Evolutionary conservation across 495 filamentous ascomycete species (phyloP).

Genomic region (Durotheca rogersii): DNA sequence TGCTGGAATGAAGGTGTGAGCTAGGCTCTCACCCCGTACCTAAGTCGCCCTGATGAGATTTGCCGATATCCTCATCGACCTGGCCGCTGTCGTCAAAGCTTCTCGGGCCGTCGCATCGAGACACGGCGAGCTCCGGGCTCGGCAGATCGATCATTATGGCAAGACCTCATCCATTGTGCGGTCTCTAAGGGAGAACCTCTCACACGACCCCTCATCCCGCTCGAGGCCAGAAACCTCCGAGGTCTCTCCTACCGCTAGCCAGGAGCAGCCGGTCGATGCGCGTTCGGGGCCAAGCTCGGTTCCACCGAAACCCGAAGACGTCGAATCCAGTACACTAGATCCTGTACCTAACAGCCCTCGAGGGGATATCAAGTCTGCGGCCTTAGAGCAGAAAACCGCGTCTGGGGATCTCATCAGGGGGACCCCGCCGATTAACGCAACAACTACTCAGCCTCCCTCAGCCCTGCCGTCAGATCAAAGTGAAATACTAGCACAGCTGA

Average conservation of each 20-base stretch:
- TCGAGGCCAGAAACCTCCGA: not conserved
- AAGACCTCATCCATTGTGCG: constrained; percentile 74
- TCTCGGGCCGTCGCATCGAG: constrained; percentile 73
- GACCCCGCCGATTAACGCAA: constrained; percentile 3
- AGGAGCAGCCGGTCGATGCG: constrained; percentile 5
- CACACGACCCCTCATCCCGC: not conserved
- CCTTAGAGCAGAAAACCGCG: constrained; percentile 3
- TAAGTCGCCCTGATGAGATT: constrained; percentile 43
- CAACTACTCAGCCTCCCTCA: constrained; percentile 6
- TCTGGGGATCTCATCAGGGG: constrained; percentile 7
- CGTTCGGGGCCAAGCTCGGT: constrained; percentile 1
- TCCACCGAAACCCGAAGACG: not conserved
- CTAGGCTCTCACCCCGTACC: constrained; percentile 11
- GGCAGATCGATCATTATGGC: constrained; percentile 76
- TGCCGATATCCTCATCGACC: constrained; percentile 66
- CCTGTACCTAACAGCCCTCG: not conserved
- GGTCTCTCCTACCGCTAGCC: constrained; percentile 1
- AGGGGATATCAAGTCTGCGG: constrained; percentile 2
- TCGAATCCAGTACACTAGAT: constrained; percentile 3
- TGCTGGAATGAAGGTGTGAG: constrained; percentile 19
- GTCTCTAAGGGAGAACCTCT: constrained; percentile 62
- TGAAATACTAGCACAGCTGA: constrained; percentile 40
- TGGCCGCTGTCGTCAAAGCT: constrained; percentile 74
- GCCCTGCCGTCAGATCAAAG: constrained; percentile 36
- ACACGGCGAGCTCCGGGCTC: constrained; percentile 73